Evolutionary conservation across 2,329 filamentous ascomycete genomes (phyloP), one percentile per base, ranked within the genome.

Genomic region (Aurifilum marmelostoma): DNA sequence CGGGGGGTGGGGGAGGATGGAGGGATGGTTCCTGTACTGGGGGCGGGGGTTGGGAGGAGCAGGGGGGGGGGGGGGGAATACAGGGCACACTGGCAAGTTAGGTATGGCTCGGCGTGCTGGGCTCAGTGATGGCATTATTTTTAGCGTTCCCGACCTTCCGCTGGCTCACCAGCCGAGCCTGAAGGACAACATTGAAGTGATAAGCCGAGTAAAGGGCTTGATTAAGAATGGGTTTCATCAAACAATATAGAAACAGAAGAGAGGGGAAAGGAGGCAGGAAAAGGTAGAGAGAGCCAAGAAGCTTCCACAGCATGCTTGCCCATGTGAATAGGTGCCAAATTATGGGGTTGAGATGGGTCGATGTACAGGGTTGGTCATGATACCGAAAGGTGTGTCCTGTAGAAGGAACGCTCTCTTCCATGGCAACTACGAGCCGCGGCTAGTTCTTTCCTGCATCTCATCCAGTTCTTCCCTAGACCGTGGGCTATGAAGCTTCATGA

Each of bases 101-200:
- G n/a, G n/a, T n/a, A n/a, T n/a, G n/a, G n/a, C n/a, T n/a, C n/a
- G n/a, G n/a, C n/a, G n/a, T n/a, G 59, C 12, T 9, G 27, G 14
- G 32, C 6, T 21, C 24, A 14, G 5, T 62, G 29, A n/a, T 3
- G n/a, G 32, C n/a, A 8, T 27, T 59, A 59, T 59, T 64, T 64
- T 64, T 64, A 64, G 62, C 62, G 62, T 29, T 54, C 27, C 62
- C 62, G 62, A 32, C 43, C n/a, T 32, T 32, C 62, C 29, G 62
- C 29, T 32, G n/a, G 27, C 29, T 11, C 14, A 27, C 34, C 16
- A 39, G 14, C 43, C n/a, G 11, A 54, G 34, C 21, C 29, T 37
- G 59, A 39, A 34, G 54, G 27, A 59, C 16, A 9, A 21, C 29
- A n/a, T 29, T 21, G 7, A n/a, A n/a, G 16, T 7, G 16, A 16